Percentiles rank a stretch among this genome's conserved stretches.
Evolutionary conservation across 75 land plant genomes (phyloP).

Genomic region (Sequoia sempervirens): DNA sequence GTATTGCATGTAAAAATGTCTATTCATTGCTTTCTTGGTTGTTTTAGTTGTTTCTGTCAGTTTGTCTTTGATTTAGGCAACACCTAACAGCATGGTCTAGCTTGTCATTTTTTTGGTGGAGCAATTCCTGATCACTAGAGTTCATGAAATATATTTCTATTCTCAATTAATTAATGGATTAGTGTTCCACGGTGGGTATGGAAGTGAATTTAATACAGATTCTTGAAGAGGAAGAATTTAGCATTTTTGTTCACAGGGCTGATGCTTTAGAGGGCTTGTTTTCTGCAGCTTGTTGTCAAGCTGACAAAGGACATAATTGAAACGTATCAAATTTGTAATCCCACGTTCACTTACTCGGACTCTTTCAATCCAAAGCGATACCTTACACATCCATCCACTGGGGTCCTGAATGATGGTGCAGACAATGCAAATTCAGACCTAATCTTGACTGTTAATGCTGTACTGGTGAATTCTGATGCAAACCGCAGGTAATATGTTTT

Average conservation of each 20-base stretch:
- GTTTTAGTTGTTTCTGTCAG: not conserved
- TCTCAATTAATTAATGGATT: not conserved
- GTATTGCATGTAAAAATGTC: not conserved
- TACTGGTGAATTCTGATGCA: slow-evolving; percentile 46
- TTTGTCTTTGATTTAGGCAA: not conserved
- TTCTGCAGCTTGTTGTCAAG: slow-evolving; percentile 63
- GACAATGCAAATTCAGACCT: slow-evolving; percentile 90
- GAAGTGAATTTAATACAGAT: not conserved
- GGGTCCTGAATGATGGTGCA: slow-evolving; percentile 75
- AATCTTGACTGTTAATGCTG: slow-evolving; percentile 59
- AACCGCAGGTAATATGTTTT: slow-evolving; percentile 52
- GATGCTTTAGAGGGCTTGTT: not conserved
- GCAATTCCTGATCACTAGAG: not conserved
- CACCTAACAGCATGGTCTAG: not conserved
- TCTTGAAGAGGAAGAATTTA: not conserved
- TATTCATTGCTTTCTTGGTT: not conserved
- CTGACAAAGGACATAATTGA: slow-evolving; percentile 78
- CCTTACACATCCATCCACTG: slow-evolving; percentile 73
- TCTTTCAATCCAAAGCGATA: slow-evolving; percentile 67
- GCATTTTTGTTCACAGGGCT: not conserved
- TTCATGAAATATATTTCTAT: not conserved
- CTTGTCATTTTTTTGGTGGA: not conserved
- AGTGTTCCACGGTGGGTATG: not conserved
- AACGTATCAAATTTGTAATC: slow-evolving; percentile 75
- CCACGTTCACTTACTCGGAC: slow-evolving; percentile 55